A percentile compares a stretch with the other conserved stretches of the same genome.
phyloP scores from a whole-genome alignment of 2,329 filamentous ascomycete species.

The Diaporthe caulivora region DNA sequence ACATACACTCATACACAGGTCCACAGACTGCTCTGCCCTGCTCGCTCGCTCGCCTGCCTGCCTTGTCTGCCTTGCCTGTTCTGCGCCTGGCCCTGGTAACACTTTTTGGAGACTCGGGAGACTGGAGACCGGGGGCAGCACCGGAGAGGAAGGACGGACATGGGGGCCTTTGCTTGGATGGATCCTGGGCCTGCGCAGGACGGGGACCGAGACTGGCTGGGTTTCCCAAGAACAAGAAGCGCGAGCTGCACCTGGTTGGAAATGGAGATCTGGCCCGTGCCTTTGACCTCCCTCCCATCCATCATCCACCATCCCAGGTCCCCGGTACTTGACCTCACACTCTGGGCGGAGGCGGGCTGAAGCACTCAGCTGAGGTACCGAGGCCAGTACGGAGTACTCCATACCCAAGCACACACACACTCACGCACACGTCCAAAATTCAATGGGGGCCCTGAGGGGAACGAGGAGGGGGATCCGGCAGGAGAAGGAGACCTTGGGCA shows the following conservation, averaged over 20 bases:
- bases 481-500: background rate
- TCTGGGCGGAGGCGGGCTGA: conserved; percentile 10
- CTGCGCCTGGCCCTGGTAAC: background rate
- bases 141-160: no score
- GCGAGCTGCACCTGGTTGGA: conserved; percentile 26
- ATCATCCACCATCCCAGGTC: conserved; percentile 1
- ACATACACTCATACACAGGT: background rate
- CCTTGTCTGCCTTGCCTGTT: background rate
- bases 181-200: conserved; percentile 17
- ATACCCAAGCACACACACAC: background rate
- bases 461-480: conserved; percentile 21
- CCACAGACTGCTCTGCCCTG: background rate
- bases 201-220: conserved; percentile 18
- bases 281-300: conserved; percentile 8
- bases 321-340: conserved; percentile 19
- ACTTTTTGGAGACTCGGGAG: background rate
- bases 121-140: background rate
- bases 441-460: conserved; percentile 15
- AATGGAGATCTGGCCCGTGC: conserved; percentile 32
- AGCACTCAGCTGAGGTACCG: conserved; percentile 1
- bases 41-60: background rate
- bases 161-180: background rate
- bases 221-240: background rate
- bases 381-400: background rate
- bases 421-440: background rate